phyloP scores from a whole-genome alignment of 768 basidiomycete genomes.

The Boletus pseudopeckii region DNA sequence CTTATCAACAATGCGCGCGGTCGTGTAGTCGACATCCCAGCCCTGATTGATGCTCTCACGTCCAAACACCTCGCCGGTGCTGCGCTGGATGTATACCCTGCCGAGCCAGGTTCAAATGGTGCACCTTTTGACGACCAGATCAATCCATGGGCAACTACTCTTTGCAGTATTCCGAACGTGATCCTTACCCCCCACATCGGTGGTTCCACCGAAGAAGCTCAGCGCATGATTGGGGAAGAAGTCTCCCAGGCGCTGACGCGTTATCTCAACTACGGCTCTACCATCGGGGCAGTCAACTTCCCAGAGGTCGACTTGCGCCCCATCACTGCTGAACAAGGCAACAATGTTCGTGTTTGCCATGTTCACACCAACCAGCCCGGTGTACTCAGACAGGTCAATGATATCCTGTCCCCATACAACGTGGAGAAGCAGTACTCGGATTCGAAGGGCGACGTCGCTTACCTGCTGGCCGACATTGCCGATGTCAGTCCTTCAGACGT shows the following conservation, averaged over 20 bases:
- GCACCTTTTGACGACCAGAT: slow-evolving; percentile 84
- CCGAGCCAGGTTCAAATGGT: slow-evolving; percentile 91
- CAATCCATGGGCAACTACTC: slow-evolving; percentile 76
- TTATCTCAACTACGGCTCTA: slow-evolving; percentile 91
- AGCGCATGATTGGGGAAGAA: slow-evolving; percentile 95
- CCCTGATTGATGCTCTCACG: slow-evolving; percentile 74
- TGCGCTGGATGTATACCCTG: slow-evolving; percentile 92
- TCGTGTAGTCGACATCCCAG: slow-evolving; percentile 91
- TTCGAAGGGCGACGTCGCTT: slow-evolving; percentile 88
- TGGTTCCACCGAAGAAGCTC: slow-evolving; percentile 98
- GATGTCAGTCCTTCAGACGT: slow-evolving; percentile 82
- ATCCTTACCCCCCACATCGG: slow-evolving; percentile 99
- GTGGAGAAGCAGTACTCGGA: slow-evolving; percentile 99
- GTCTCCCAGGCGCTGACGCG: slow-evolving; percentile 81
- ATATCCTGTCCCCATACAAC: slow-evolving; percentile 90
- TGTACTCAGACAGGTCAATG: slow-evolving; percentile 93
- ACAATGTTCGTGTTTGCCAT: slow-evolving; percentile 86
- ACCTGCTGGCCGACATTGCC: slow-evolving; percentile 96
- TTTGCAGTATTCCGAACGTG: slow-evolving; percentile 80
- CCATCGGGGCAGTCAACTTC: slow-evolving; percentile 95
- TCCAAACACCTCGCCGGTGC: slow-evolving; percentile 85
- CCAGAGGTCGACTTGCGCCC: slow-evolving; percentile 96
- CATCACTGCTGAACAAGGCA: slow-evolving; percentile 79
- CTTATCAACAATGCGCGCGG: slow-evolving; percentile 98
- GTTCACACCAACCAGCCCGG: slow-evolving; percentile 95